Evolutionary conservation across 331 rosid genomes (phyloP), one percentile per base, ranked within the genome.

Genomic region (Malus hybrid): DNA sequence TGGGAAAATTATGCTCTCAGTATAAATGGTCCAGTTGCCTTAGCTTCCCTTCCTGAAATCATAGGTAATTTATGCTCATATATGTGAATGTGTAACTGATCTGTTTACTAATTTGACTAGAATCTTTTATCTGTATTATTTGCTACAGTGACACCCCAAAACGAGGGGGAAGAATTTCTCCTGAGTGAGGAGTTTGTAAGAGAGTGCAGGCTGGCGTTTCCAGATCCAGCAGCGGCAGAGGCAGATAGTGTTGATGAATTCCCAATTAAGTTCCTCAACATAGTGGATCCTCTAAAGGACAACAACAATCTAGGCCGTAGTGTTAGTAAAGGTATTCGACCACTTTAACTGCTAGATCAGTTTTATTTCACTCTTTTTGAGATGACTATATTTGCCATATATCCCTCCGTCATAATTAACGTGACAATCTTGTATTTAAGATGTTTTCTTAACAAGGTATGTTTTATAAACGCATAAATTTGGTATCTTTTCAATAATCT

Each of bases 301-400:
- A 81, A 88, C 82, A 93, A 93, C 87, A 93, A 93, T 79, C 92
- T 93, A 65, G 97, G 98, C 11, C 96, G 96, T 71, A 88, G 97
- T 52, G 91, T 93, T 73, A 81, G 70, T 75, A 73, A 61, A 84
- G 96, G 98, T 93, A 87, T 27, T 56, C 10, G 36, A 24, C 13
- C 29, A 67, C 48, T 10, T 59, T 7, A 50, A 56, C 14, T 63
- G 70, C 67, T 70, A 31, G 61, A 62, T 10, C 46, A 73, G 36
- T 62, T 29, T 73, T 59, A 19, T 7, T 61, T 32, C n/a, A 42
- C 69, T 12, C 5, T 44, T 20, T 65, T 24, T 18, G 39, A 11
- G 44, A 29, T 33, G 48, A 27, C 20, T 60, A 22, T 29, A 8
- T 32, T 24, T 33, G 15, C 29, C 32, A 50, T 48, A 22, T 33